phyloP scores from a whole-genome alignment of 306 rosid genomes.

The Boehmeria nivea region DNA sequence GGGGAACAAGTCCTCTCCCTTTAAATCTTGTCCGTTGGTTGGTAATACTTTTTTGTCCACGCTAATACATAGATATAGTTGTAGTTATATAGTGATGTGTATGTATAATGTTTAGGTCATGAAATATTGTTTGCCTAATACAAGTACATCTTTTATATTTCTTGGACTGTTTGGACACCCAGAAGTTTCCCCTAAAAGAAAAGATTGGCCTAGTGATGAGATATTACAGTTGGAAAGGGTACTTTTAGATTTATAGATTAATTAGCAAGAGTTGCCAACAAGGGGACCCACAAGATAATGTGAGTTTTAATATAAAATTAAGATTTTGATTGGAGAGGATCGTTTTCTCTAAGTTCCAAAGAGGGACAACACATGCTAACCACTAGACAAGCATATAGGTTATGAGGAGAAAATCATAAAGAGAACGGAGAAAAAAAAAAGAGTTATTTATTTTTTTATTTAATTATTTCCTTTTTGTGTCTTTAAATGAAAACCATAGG shows the following conservation, averaged over 20 bases:
- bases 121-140: conserved; percentile 7
- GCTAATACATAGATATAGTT: too few species aligned
- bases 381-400: conserved; percentile 40
- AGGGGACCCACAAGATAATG: conserved; percentile 33
- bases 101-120: background rate
- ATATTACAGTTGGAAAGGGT: conserved; percentile 52
- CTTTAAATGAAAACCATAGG: conserved; percentile 56
- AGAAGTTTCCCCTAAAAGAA: conserved; percentile 23
- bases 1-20: conserved; percentile 4
- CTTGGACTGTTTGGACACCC: conserved; percentile 15
- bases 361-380: conserved; percentile 48
- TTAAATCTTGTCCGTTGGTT: too few species aligned
- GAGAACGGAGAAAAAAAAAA: conserved; percentile 17
- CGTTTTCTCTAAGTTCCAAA: conserved; percentile 23
- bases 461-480: conserved; percentile 11
- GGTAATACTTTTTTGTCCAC: too few species aligned
- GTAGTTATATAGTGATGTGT: background rate
- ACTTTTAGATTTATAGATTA: conserved; percentile 17
- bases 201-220: conserved; percentile 9
- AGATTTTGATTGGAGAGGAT: conserved; percentile 22
- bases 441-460: conserved; percentile 14
- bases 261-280: conserved; percentile 11
- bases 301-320: conserved; percentile 12
- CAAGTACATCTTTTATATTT: too few species aligned
- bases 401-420: conserved; percentile 34